Conservation (phyloP, 768 basidiomycete species). For the Suillus sp. region DNA sequence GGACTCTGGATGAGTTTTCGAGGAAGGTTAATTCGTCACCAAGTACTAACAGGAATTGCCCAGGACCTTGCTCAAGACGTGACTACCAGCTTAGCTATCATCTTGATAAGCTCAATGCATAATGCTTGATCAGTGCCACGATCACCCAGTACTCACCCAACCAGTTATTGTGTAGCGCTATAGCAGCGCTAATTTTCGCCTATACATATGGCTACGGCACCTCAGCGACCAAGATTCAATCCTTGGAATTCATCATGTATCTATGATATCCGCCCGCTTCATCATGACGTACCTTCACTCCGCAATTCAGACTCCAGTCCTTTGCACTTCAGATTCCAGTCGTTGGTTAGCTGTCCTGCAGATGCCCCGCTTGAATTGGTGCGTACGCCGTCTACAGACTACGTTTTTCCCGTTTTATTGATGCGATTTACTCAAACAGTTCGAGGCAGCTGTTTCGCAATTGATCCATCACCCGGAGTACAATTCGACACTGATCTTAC, state of each 20-base stretch:
- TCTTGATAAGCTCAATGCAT: background rate
- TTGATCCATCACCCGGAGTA: conserved; percentile 89
- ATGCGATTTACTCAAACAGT: conserved; percentile 46
- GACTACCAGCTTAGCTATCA: background rate
- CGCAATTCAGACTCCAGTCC: background rate
- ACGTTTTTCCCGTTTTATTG: background rate
- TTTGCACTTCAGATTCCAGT: conserved; percentile 11
- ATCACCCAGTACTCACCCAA: background rate
- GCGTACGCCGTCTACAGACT: conserved; percentile 18
- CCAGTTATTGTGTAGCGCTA: background rate
- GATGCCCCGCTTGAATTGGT: conserved; percentile 48
- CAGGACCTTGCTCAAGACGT: background rate
- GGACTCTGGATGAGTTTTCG: background rate
- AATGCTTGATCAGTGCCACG: background rate
- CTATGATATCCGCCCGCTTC: background rate
- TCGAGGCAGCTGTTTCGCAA: conserved; percentile 69
- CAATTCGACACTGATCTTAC: conserved; percentile 87
- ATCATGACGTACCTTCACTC: background rate
- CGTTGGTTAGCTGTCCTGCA: conserved; percentile 44
- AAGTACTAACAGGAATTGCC: background rate
- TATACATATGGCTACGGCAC: conserved; percentile 31
- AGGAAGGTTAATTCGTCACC: background rate
- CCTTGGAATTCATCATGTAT: conserved; percentile 16
- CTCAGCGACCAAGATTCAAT: conserved; percentile 26
- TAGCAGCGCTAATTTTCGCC: background rate